phyloP scores from a whole-genome alignment of 208 protist genomes.

The Wallacemonas rigidus region DNA sequence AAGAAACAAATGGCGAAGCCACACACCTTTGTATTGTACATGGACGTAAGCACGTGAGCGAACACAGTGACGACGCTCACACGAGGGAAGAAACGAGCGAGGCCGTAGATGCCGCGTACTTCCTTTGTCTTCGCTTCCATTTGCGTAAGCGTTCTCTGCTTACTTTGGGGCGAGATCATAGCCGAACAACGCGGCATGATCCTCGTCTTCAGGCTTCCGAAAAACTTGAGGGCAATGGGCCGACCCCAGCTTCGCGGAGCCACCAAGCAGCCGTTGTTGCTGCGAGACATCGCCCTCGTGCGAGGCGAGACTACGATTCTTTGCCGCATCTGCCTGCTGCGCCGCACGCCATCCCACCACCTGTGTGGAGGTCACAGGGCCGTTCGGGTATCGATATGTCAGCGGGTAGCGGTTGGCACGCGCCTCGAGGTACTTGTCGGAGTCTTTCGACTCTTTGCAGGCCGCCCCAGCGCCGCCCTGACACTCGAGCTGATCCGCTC shows the following conservation, averaged over 20 bases:
- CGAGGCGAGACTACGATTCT: constrained; percentile 1
- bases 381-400: constrained; percentile 47
- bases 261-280: background rate
- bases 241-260: background rate
- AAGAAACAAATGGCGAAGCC: no score
- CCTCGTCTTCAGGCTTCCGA: constrained; percentile 58
- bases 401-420: constrained; percentile 33
- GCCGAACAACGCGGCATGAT: constrained; percentile 57
- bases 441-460: constrained; percentile 8
- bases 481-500: background rate
- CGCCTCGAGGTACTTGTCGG: constrained; percentile 43
- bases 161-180: constrained; percentile 55
- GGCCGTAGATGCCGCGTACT: background rate
- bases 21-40: background rate
- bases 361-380: constrained; percentile 53
- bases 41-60: background rate
- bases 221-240: constrained; percentile 24
- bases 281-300: constrained; percentile 6
- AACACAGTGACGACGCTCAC: no score
- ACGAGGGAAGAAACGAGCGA: constrained; percentile 1
- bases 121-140: constrained; percentile 6
- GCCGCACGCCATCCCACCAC: constrained; percentile 47
- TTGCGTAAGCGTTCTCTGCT: background rate
- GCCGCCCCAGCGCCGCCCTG: background rate
- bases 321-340: constrained; percentile 8